phyloP scores from a whole-genome alignment of 345 rosid genomes.

The Eutrema heterophyllum region DNA sequence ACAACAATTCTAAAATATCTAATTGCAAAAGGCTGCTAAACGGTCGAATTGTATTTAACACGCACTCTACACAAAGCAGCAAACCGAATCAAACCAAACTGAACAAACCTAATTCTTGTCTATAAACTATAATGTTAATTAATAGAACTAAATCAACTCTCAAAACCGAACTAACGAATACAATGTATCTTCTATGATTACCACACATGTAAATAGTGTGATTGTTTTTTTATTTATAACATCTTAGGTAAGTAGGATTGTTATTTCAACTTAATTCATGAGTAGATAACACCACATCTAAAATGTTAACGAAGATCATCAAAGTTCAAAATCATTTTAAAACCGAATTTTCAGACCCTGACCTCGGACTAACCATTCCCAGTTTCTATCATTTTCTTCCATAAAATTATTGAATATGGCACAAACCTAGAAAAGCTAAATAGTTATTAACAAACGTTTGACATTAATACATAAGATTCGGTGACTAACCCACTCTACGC shows the following conservation, averaged over 20 bases:
- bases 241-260: no score
- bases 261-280: background rate
- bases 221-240: no score
- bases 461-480: background rate
- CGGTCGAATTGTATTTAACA: constrained; percentile 25
- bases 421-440: background rate
- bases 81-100: constrained; percentile 1
- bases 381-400: background rate
- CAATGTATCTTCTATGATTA: background rate
- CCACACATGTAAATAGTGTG: no score
- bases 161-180: background rate
- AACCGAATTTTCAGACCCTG: background rate
- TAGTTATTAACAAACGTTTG: background rate
- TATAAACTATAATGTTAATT: background rate
- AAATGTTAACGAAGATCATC: background rate
- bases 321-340: background rate
- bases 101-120: constrained; percentile 2
- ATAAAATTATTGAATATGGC: background rate
- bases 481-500: background rate
- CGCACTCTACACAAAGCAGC: background rate
- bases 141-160: background rate
- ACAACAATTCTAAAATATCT: background rate
- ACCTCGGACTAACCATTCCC: background rate
- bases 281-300: background rate
- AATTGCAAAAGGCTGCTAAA: constrained; percentile 28